Conservation (phyloP, 75 land plant genomes). For the Sequoiadendron giganteum region DNA sequence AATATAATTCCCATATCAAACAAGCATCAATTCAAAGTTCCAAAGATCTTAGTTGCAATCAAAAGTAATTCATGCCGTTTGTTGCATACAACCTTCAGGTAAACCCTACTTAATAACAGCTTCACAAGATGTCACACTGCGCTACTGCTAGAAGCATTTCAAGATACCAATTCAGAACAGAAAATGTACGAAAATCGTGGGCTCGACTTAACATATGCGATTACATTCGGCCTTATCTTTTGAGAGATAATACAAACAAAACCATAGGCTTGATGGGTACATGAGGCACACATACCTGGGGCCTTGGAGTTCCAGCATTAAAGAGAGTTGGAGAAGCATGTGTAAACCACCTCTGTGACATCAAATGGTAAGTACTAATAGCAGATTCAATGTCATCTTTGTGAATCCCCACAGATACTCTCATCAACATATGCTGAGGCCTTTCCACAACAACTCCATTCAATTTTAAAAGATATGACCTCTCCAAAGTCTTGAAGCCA, state of each 20-base stretch:
- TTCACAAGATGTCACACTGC: not conserved
- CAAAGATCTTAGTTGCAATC: not conserved
- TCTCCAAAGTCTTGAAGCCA: slow-evolving; percentile 46
- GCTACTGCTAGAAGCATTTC: not conserved
- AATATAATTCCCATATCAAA: not conserved
- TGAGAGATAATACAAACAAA: not conserved
- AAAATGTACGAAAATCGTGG: not conserved
- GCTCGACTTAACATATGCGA: not conserved
- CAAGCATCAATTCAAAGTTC: not conserved
- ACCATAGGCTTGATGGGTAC: not conserved
- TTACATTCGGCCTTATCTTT: not conserved
- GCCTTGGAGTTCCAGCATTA: slow-evolving; percentile 50
- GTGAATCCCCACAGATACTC: slow-evolving; percentile 51
- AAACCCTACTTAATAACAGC: not conserved
- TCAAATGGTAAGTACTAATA: slow-evolving; percentile 40
- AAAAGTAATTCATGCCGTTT: too few relatives aligned
- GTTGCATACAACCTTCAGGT: not conserved
- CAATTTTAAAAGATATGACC: slow-evolving; percentile 40
- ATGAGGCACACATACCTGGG: slow-evolving; percentile 25
- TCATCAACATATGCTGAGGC: slow-evolving; percentile 56
- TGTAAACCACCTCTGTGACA: slow-evolving; percentile 59
- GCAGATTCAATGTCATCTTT: slow-evolving; percentile 39
- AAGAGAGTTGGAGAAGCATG: slow-evolving; percentile 57
- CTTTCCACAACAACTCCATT: slow-evolving; percentile 45
- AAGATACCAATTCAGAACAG: not conserved